A percentile compares a stretch with the other conserved stretches of the same genome.
These are phyloP conservation scores for Neospermospora avenae DNA, from an alignment of 2,329 filamentous ascomycete genomes.

Conservation along the genomic window DNA sequence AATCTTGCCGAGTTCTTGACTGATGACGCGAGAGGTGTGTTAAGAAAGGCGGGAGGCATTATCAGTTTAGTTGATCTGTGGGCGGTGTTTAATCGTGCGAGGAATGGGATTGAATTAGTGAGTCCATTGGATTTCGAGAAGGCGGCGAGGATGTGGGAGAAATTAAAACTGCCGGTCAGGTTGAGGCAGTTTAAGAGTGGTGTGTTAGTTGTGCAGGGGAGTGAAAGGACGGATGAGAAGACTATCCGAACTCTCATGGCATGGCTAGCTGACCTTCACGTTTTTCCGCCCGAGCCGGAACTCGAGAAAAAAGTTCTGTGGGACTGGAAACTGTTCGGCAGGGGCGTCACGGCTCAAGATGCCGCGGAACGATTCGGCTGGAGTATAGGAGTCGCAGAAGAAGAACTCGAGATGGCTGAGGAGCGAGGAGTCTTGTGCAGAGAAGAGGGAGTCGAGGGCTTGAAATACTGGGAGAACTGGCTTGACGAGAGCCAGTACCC, in stretches of 20 bases:
- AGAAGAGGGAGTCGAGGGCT: constrained; percentile 86
- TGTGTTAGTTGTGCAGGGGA: constrained; percentile 87
- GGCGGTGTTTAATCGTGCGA: constrained; percentile 90
- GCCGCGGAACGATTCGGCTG: constrained; percentile 87
- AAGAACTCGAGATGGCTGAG: constrained; percentile 97
- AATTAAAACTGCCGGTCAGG: constrained; percentile 78
- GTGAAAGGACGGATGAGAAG: constrained; percentile 85
- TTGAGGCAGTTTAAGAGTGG: constrained; percentile 88
- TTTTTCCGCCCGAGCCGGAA: constrained; percentile 60
- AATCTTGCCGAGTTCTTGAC: constrained; percentile 87
- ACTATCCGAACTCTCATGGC: constrained; percentile 72
- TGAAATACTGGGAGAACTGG: constrained; percentile 87
- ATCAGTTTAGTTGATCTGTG: constrained; percentile 88
- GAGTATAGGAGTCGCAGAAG: constrained; percentile 93
- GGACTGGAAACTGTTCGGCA: constrained; percentile 76
- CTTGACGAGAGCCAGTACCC: constrained; percentile 25
- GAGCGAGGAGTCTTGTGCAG: constrained; percentile 83
- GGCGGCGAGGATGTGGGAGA: constrained; percentile 84
- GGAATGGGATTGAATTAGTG: constrained; percentile 90
- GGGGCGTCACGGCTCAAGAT: constrained; percentile 86
- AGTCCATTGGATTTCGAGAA: constrained; percentile 90
- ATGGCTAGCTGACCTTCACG: constrained; percentile 75
- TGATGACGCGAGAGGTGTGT: constrained; percentile 74
- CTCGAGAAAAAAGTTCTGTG: too few relatives aligned
- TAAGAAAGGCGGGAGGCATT: constrained; percentile 79